A percentile compares a stretch with the other conserved stretches of the same genome.
These are phyloP conservation scores for Obelidium mucronatum DNA, from an alignment of 192 early-diverging fungal genomes.

Conservation along the genomic window DNA sequence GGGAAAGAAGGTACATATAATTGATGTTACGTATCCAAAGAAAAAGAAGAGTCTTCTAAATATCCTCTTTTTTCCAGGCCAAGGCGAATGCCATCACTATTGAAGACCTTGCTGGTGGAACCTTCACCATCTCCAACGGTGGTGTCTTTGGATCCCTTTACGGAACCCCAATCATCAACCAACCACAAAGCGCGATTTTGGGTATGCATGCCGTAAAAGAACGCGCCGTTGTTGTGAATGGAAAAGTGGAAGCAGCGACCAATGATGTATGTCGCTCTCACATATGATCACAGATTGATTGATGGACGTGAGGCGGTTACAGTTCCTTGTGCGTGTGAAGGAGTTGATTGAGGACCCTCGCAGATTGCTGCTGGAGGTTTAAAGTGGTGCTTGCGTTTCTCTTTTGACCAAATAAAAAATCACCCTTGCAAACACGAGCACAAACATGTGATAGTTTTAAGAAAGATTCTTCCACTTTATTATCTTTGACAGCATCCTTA, in stretches of 20 bases:
- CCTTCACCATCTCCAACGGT: slow-evolving; percentile 99
- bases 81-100: slow-evolving; percentile 94
- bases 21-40: not conserved
- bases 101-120: slow-evolving; percentile 98
- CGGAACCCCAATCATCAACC: slow-evolving; percentile 99
- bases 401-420: too few species aligned
- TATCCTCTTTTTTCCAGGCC: slow-evolving; percentile 67
- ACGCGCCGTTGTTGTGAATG: slow-evolving; percentile 91
- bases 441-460: too few species aligned
- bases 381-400: slow-evolving; percentile 45
- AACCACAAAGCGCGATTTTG: slow-evolving; percentile 95
- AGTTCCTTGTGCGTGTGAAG: slow-evolving; percentile 97
- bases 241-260: slow-evolving; percentile 74
- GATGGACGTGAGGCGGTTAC: slow-evolving; percentile 99
- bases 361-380: slow-evolving; percentile 88
- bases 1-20: slow-evolving; percentile 76
- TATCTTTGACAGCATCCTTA: too few species aligned
- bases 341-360: slow-evolving; percentile 96
- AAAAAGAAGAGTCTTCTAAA: too few species aligned
- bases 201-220: slow-evolving; percentile 99
- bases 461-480: too few species aligned
- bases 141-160: slow-evolving; percentile 97
- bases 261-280: slow-evolving; percentile 96
- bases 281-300: slow-evolving; percentile 98
- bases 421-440: too few species aligned